phyloP scores from a whole-genome alignment of 2,329 filamentous ascomycete genomes.

The Fusarium heterosporum region DNA sequence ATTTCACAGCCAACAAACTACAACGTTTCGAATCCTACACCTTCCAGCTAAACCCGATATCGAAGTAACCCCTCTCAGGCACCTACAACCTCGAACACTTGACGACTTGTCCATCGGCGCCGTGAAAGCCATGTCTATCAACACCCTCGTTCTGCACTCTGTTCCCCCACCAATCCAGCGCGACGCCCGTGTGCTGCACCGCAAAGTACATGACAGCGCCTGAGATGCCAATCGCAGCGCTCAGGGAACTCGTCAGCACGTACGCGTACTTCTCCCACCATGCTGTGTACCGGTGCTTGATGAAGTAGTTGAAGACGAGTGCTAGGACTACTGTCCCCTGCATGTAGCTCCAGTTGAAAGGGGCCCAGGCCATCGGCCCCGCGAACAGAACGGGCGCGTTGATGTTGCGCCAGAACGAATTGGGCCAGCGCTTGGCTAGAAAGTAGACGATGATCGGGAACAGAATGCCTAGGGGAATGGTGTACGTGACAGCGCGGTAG shows the following conservation, averaged over 20 bases:
- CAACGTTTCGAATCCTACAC: conserved; percentile 1
- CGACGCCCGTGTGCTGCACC: conserved; percentile 35
- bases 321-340: conserved; percentile 41
- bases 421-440: conserved; percentile 35
- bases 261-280: conserved; percentile 50
- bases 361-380: conserved; percentile 44
- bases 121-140: conserved; percentile 38
- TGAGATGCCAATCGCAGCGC: conserved; percentile 45
- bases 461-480: conserved; percentile 33
- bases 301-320: conserved; percentile 45
- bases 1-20: not conserved
- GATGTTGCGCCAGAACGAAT: conserved; percentile 38
- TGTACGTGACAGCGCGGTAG: conserved; percentile 38
- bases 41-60: conserved; percentile 33
- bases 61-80: conserved; percentile 37
- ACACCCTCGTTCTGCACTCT: conserved; percentile 35
- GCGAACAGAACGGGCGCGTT: conserved; percentile 43
- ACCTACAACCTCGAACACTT: conserved; percentile 40
- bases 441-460: conserved; percentile 39
- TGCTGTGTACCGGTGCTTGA: conserved; percentile 40
- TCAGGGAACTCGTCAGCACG: conserved; percentile 45
- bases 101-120: conserved; percentile 12
- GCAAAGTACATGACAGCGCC: conserved; percentile 46
- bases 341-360: conserved; percentile 47
- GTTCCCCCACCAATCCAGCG: conserved; percentile 46